phyloP scores from a whole-genome alignment of 2,329 filamentous ascomycete species.

The Diaporthe amygdali region DNA sequence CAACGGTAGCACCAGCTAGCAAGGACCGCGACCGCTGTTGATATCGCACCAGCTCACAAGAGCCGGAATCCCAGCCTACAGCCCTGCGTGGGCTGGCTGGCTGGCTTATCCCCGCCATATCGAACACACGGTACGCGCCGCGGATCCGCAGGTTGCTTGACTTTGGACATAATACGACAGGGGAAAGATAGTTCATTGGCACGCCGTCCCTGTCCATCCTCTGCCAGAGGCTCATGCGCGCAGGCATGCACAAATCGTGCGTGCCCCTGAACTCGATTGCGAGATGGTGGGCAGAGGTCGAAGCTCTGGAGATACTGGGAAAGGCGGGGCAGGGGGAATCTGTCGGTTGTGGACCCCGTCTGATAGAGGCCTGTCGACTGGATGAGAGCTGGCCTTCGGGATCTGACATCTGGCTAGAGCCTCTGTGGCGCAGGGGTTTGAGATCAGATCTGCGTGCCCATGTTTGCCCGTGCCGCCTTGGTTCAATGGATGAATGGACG shows the following conservation, averaged over 20 bases:
- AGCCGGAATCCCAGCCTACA: neutral
- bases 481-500: neutral
- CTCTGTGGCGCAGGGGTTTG: slow-evolving; percentile 22
- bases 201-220: neutral
- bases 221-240: slow-evolving; percentile 1
- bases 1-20: neutral
- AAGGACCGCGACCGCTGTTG: neutral
- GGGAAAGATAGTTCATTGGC: neutral
- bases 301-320: neutral
- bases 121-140: slow-evolving; percentile 2
- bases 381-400: slow-evolving; percentile 10
- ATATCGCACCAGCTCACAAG: neutral
- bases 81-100: neutral
- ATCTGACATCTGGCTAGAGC: neutral
- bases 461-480: slow-evolving; percentile 12
- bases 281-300: neutral
- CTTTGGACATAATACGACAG: neutral
- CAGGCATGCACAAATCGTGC: neutral
- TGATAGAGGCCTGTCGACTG: slow-evolving; percentile 4
- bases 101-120: neutral
- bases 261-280: neutral
- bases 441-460: slow-evolving; percentile 18
- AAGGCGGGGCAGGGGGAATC: too few relatives aligned
- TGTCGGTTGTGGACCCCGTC: neutral
- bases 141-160: neutral